A percentile compares a stretch with the other conserved stretches of the same genome.
phyloP scores from a whole-genome alignment of 257 asterid species.

The Eucommia ulmoides region DNA sequence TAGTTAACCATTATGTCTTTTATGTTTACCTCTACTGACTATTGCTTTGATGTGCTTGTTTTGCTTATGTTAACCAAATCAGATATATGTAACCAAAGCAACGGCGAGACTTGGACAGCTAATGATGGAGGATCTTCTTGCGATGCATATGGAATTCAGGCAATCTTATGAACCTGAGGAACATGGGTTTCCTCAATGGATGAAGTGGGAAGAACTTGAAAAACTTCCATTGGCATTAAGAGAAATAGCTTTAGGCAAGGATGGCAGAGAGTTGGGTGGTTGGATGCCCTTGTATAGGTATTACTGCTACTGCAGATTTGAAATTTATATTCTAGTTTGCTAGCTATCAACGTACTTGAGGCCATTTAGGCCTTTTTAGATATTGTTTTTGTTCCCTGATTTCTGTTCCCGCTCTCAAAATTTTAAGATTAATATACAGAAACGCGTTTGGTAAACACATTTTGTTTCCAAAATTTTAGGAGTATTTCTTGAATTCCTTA shows the following conservation, averaged over 20 bases:
- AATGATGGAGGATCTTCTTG: constrained; percentile 73
- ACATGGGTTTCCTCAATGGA: constrained; percentile 48
- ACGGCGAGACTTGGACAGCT: constrained; percentile 62
- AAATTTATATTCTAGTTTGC: too few species aligned
- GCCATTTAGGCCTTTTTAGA: too few species aligned
- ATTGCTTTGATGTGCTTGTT: constrained; percentile 4
- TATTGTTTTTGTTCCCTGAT: too few species aligned
- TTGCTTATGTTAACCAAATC: constrained; percentile 12
- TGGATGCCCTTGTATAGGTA: constrained; percentile 85
- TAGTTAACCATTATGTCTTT: too few species aligned
- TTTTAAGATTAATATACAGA: too few species aligned
- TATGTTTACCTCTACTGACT: constrained; percentile 2
- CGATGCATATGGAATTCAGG: constrained; percentile 63
- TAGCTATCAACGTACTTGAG: too few species aligned
- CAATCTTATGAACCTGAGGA: constrained; percentile 65
- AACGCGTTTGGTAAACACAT: too few species aligned
- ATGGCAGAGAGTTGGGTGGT: constrained; percentile 49
- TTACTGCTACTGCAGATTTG: too few species aligned
- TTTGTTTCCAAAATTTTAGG: too few species aligned
- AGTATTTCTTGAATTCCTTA: too few species aligned
- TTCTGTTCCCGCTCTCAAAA: too few species aligned
- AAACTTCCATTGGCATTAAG: constrained; percentile 45
- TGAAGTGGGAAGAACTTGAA: constrained; percentile 80
- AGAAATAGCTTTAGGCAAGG: constrained; percentile 31
- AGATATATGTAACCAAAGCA: constrained; percentile 86